A percentile compares a stretch with the other conserved stretches of the same genome.
phyloP scores from a whole-genome alignment of 1,284 basidiomycete genomes.

The Cryptococcus hybrid region DNA sequence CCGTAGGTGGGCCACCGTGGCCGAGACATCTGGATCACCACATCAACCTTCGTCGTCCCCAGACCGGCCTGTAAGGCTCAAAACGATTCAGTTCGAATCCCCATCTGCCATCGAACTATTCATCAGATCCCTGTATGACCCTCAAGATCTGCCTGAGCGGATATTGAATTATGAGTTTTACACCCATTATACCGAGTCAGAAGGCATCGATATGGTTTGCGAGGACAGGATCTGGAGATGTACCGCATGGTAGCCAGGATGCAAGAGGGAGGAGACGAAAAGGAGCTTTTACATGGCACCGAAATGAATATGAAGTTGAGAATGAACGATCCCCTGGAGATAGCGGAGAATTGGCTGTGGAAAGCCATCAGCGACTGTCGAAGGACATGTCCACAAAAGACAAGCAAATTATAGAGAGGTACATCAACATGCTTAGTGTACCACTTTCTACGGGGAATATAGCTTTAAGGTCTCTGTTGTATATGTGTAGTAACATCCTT shows the following conservation, averaged over 20 bases:
- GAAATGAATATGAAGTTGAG: background rate
- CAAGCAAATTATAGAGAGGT: background rate
- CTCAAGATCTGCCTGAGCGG: conserved; percentile 55
- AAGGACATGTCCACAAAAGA: background rate
- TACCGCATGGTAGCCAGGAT: conserved; percentile 46
- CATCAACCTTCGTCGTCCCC: background rate
- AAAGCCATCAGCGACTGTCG: background rate
- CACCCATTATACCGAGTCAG: conserved; percentile 50
- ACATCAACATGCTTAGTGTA: background rate
- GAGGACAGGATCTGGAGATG: conserved; percentile 51
- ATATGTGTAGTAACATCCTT: too few species aligned
- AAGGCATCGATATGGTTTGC: conserved; percentile 33
- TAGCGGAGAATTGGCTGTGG: conserved; percentile 1
- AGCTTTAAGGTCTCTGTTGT: too few species aligned
- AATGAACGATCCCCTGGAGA: background rate
- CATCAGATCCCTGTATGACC: conserved; percentile 57
- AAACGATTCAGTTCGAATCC: conserved; percentile 26
- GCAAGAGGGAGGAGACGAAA: conserved; percentile 37
- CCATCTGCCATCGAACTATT: background rate
- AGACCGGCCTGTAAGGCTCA: conserved; percentile 30
- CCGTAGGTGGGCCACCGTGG: conserved; percentile 32
- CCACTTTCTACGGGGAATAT: background rate
- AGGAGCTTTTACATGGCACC: conserved; percentile 14
- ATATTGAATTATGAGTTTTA: conserved; percentile 74
- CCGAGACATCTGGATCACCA: conserved; percentile 11